These are phyloP conservation scores for Melampsora americana DNA, from an alignment of 1,284 basidiomycete species.

Conservation along the genomic window DNA sequence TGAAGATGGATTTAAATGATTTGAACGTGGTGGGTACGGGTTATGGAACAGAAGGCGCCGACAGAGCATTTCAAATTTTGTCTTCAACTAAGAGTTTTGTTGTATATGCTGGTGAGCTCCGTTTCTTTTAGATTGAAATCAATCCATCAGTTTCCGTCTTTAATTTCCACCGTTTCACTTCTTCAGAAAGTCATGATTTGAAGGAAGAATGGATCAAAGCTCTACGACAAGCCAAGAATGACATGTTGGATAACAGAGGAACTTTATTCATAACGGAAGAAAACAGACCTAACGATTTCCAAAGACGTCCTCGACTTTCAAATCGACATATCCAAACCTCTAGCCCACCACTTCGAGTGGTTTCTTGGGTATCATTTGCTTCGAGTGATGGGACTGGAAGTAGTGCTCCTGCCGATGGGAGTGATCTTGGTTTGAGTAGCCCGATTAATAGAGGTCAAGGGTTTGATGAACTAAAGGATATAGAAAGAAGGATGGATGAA, in stretches of 20 bases:
- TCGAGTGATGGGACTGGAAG: slow-evolving; percentile 9
- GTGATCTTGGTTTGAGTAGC: no score
- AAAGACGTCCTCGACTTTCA: slow-evolving; percentile 68
- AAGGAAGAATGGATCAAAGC: slow-evolving; percentile 68
- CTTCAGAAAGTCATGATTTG: slow-evolving; percentile 61
- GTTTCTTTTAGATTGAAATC: slow-evolving; percentile 20
- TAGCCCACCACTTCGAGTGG: slow-evolving; percentile 48
- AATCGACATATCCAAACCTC: slow-evolving; percentile 59
- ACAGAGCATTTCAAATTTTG: slow-evolving; percentile 32
- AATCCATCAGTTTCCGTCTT: slow-evolving; percentile 12
- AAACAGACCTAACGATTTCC: slow-evolving; percentile 67
- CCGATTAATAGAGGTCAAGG: no score
- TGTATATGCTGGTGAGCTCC: slow-evolving; percentile 64
- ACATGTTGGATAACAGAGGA: slow-evolving; percentile 58
- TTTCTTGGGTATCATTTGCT: slow-evolving; percentile 52
- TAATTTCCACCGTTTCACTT: not conserved
- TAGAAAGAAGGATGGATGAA: no score
- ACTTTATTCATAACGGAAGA: slow-evolving; percentile 58
- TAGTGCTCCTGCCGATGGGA: no score
- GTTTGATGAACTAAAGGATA: no score
- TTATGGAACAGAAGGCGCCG: slow-evolving; percentile 2
- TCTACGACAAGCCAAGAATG: slow-evolving; percentile 69
- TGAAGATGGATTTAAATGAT: slow-evolving; percentile 31
- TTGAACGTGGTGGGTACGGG: slow-evolving; percentile 26
- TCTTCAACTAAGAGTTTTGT: slow-evolving; percentile 64